Base-by-base conservation (phyloP, 2,329 filamentous ascomycete species). In the Colletotrichum agaves region DNA sequence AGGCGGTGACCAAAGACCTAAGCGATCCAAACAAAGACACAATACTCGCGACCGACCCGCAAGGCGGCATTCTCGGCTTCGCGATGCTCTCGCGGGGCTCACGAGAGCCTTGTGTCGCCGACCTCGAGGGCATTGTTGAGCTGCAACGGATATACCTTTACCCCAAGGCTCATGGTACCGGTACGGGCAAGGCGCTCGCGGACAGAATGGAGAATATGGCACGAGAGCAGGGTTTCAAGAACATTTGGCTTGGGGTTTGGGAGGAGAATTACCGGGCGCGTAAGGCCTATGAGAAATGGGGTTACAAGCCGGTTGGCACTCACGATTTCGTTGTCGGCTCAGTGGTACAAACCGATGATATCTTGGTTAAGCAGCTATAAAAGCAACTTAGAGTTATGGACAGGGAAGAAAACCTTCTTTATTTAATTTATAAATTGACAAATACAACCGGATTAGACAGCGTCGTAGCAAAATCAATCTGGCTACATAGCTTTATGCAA, bases 231-330 rank as follows among this genome's bases (percentile, higher is more conserved):
- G 81, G 78, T 0, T 82, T 78, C 35, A 73, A 71, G 55, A 73
- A 78, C 27, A 73, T 84, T 17, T 85, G 82, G 82, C 71, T 84
- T 10, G 82, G 82, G 0, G 82, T 84, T 10, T 84, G 82, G 82
- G 80, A 84, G 57, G 79, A 83, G 69, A 84, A 84, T 59, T 39
- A 61, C 1, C 75, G 71, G 33, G 81, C 82, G 0, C 74, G 77
- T 23, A 75, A 64, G 37, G 74, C 80, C 4, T 85, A 85, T 71
- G 75, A 75, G 63, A 78, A 75, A 71, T 75, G 78, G 71, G 83
- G 82, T 0, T 85, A 80, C 62, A 66, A 61, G 15, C 71, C 71
- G 21, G 76, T 82, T 0, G 83, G 83, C 0, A 41, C 73, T 10
- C 81, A 83, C 68, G 77, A 79, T 8, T 84, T 84, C 70, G 74